Conservation (phyloP, 371 early-diverging fungal genomes). For the Batkoa obscura region DNA sequence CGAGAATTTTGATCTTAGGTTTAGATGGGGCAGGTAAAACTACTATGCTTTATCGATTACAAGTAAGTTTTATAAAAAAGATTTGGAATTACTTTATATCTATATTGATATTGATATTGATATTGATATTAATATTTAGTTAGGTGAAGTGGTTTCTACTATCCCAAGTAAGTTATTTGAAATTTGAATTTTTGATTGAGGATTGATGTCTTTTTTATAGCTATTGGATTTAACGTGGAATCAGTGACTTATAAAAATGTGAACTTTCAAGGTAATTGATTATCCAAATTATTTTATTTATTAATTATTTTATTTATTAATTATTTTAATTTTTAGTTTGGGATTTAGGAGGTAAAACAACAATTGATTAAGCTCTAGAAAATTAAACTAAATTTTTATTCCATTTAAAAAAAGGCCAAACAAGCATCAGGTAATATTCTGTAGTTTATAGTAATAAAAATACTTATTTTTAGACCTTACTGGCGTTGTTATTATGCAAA, state of each 20-base stretch:
- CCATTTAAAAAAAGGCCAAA: neutral
- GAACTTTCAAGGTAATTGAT: constrained; percentile 56
- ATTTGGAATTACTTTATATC: neutral
- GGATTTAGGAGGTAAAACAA: constrained; percentile 78
- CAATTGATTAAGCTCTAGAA: constrained; percentile 12
- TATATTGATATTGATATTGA: neutral
- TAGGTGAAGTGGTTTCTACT: constrained; percentile 91
- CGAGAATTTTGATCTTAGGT: constrained; percentile 94
- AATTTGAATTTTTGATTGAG: neutral
- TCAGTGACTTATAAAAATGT: constrained; percentile 93
- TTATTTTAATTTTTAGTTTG: constrained; percentile 28
- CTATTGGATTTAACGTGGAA: constrained; percentile 80
- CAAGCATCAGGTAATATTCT: constrained; percentile 10
- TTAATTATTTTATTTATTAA: neutral
- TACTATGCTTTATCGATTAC: constrained; percentile 77
- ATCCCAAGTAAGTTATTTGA: constrained; percentile 53
- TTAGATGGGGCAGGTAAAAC: constrained; percentile 98
- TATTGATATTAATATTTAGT: constrained; percentile 16
- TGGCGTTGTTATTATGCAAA: constrained; percentile 90
- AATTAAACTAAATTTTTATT: neutral
- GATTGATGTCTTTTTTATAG: constrained; percentile 7
- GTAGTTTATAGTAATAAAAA: neutral
- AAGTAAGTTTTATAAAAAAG: constrained; percentile 13
- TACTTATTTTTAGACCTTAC: constrained; percentile 28
- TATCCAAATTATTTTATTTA: neutral